Conservation (phyloP, 192 early-diverging fungal species). For the Entrophospora sp. region DNA sequence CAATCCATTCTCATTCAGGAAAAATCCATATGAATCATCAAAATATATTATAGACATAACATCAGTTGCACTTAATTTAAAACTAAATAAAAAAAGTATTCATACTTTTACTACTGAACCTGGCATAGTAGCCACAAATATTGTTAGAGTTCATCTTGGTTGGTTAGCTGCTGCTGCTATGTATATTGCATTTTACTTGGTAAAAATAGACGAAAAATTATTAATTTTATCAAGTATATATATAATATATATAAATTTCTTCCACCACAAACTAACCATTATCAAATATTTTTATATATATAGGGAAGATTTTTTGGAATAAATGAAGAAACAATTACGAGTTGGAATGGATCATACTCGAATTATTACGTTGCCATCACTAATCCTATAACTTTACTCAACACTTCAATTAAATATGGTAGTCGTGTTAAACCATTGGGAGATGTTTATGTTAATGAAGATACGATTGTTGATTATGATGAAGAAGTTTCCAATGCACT, state of each 20-base stretch:
- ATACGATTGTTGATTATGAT: neutral
- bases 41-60: constrained; percentile 46
- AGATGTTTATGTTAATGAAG: neutral
- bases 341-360: constrained; percentile 37
- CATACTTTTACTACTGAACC: constrained; percentile 41
- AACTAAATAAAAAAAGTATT: constrained; percentile 25
- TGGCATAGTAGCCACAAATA: constrained; percentile 42
- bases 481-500: neutral
- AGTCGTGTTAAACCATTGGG: constrained; percentile 17
- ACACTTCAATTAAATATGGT: constrained; percentile 27
- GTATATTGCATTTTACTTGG: neutral
- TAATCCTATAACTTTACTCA: constrained; percentile 15
- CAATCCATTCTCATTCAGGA: neutral
- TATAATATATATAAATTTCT: neutral
- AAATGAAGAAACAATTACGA: constrained; percentile 35
- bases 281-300: constrained; percentile 12
- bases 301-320: constrained; percentile 35
- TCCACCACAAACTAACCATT: neutral
- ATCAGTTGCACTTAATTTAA: constrained; percentile 27
- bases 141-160: neutral
- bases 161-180: neutral
- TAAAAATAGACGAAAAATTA: neutral
- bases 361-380: constrained; percentile 38
- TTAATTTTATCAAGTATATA: neutral
- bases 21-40: constrained; percentile 43